Conservation (phyloP, 2,329 filamentous ascomycete genomes). For the Scortechinia acanthostroma region DNA sequence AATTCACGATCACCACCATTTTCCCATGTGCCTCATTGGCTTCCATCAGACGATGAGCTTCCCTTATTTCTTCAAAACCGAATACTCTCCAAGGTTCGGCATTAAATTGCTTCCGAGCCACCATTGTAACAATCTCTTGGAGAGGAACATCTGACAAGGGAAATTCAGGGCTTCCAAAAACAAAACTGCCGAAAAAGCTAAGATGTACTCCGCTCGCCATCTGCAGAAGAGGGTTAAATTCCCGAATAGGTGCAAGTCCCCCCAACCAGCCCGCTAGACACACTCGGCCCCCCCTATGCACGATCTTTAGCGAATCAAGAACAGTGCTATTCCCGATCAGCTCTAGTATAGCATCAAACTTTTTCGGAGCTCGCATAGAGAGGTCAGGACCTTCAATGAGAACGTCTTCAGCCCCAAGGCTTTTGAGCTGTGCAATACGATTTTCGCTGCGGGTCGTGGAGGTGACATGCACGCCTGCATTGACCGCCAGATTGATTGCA, state of each 20-base stretch:
- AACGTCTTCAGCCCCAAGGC: conserved; percentile 15
- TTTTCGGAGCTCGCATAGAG: conserved; percentile 6
- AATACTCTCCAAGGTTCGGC: no score
- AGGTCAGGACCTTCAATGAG: conserved; percentile 14
- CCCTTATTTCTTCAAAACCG: no score
- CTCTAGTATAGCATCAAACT: conserved; percentile 26
- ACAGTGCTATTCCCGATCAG: conserved; percentile 27
- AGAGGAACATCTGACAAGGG: conserved; percentile 26
- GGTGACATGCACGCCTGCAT: conserved; percentile 23
- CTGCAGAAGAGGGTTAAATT: conserved; percentile 32
- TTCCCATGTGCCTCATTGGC: no score
- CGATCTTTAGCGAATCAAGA: conserved; percentile 25
- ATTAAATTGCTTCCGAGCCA: no score
- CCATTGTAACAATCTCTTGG: conserved; percentile 25
- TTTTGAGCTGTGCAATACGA: conserved; percentile 14
- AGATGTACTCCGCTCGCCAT: conserved; percentile 36
- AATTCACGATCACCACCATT: no score
- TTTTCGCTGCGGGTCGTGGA: conserved; percentile 24
- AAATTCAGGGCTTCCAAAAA: conserved; percentile 22
- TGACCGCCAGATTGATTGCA: conserved; percentile 19
- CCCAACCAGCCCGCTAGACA: conserved; percentile 28
- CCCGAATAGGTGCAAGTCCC: conserved; percentile 24
- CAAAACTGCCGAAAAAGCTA: conserved; percentile 30
- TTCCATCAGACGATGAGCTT: no score
- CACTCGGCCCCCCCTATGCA: conserved; percentile 22